A percentile compares a stretch with the other conserved stretches of the same genome.
Conservation (phyloP, 1,284 basidiomycete species). For the Phaffia rhodozyma region DNA sequence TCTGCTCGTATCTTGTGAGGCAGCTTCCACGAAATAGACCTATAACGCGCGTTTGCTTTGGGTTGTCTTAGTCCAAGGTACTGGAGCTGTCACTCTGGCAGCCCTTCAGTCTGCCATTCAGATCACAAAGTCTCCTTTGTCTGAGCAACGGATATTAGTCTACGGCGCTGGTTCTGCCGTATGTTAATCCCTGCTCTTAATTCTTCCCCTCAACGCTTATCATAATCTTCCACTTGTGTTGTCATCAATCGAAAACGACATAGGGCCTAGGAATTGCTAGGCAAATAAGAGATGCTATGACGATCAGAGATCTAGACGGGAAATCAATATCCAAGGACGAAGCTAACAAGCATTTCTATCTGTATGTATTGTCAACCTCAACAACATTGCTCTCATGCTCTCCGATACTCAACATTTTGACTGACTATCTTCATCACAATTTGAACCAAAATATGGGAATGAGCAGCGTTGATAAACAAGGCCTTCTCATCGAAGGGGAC, state of each 20-base stretch:
- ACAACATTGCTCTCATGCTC: too few species aligned
- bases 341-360: constrained; percentile 54
- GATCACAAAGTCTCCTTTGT: constrained; percentile 49
- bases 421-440: too few species aligned
- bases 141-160: constrained; percentile 55
- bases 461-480: constrained; percentile 31
- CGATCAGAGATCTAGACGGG: constrained; percentile 38
- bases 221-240: neutral
- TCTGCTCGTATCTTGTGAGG: neutral
- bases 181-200: constrained; percentile 50
- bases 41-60: neutral
- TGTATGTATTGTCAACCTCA: constrained; percentile 24
- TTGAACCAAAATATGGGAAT: too few species aligned
- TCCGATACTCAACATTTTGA: too few species aligned
- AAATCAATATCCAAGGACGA: constrained; percentile 41
- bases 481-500: constrained; percentile 38
- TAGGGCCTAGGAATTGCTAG: constrained; percentile 51
- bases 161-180: constrained; percentile 58
- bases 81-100: constrained; percentile 66
- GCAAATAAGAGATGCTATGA: constrained; percentile 58
- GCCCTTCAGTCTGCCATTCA: constrained; percentile 57
- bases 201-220: constrained; percentile 38
- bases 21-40: neutral
- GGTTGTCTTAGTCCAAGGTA: constrained; percentile 50
- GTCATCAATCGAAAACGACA: constrained; percentile 29